Evolutionary conservation across 2,329 filamentous ascomycete genomes (phyloP), one percentile per base, ranked within the genome.

Genomic region (Cladophialophora carrionii): DNA sequence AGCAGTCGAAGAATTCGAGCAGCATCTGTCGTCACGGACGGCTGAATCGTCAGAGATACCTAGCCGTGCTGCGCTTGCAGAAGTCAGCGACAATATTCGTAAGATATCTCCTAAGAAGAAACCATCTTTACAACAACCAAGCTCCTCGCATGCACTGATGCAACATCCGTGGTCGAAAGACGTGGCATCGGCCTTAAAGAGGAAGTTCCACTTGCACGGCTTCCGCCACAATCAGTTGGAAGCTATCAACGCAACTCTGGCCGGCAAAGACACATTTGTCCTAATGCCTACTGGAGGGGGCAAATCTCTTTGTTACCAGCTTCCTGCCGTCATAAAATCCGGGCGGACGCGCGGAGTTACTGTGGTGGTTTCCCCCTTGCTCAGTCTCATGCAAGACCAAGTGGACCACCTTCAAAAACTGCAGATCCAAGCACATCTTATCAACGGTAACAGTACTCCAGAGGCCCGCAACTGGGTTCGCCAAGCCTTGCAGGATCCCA

Each of bases 341-440:
- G 95, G 95, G 51, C 90, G 85, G 72, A 98, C 94, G 0, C 82
- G 82, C 37, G 96, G 95, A 3, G 88, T 99, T 26, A 98, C 94
- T 0, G 84, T 99, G 61, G 95, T 99, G 2, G 87, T 99, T n/a
- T 98, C 94, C 0, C 95, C 95, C 2, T 80, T 99, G 57, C 82
- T 99, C 43, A 98, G 94, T 80, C 80, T 99, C 72, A 99, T 99
- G 95, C 90, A 96, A 74, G 96, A 99, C 75, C 95, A 99, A 75
- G 93, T 98, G 4, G 84, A 89, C 37, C 94, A 97, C 75, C 83
- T 97, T 71, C 84, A 84, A 60, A 84, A 85, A 9, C 79, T 95
- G 54, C 84, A 88, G 26, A 91, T 99, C 68, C 87, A 90, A 70
- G 95, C 95, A 2, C 87, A 88, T 63, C 80, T 92, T 14, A 87